Evolutionary conservation across 495 filamentous ascomycete genomes (phyloP), one percentile per base, ranked within the genome.

Genomic region (Cladorrhinum samala): DNA sequence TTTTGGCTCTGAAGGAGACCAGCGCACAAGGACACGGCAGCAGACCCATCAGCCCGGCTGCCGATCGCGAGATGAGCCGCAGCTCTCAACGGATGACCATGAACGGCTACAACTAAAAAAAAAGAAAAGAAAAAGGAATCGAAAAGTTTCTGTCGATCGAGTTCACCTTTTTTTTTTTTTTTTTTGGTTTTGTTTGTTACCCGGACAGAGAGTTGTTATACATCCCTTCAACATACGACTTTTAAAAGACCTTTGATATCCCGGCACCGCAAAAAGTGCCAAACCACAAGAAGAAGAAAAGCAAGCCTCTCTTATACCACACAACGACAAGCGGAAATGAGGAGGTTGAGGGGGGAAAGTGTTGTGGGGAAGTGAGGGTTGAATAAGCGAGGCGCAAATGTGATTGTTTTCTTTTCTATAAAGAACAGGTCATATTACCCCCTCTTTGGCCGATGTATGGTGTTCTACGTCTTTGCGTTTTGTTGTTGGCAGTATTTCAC

Each of bases 1-100:
- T 99, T 63, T 72, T 99, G 60, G 93, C 93, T 46, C 80, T 99
- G 62, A 97, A 96, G 82, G 93, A 99, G 78, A 93, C 86, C 77
- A 95, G 89, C 68, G 89, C 88, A 54, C 87, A 88, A 51, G 83
- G 86, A 59, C 84, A 88, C 70, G 85, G 87, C 58, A 93, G 89
- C 77, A 79, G 93, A 67, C 93, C 93, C 55, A 98, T 98, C 76
- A 91, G 86, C 63, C 93, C 93, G 25, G 81, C 89, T 48, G 91
- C 94, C 19, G 93, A 98, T 50, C 81, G 94, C 52, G 93, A 97
- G 71, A 77, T 97, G 62, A 97, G 94, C 86, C 83, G 93, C 64
- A 89, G 89, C 77, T 95, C 90, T 46, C 90, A 96, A 75, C 82
- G 93, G 62, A 87, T 91, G 81, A 95, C 89, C 40, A 95, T 97